Conservation (phyloP, 202 grass and related monocot species). For the Cymbopogon flexuosus region DNA sequence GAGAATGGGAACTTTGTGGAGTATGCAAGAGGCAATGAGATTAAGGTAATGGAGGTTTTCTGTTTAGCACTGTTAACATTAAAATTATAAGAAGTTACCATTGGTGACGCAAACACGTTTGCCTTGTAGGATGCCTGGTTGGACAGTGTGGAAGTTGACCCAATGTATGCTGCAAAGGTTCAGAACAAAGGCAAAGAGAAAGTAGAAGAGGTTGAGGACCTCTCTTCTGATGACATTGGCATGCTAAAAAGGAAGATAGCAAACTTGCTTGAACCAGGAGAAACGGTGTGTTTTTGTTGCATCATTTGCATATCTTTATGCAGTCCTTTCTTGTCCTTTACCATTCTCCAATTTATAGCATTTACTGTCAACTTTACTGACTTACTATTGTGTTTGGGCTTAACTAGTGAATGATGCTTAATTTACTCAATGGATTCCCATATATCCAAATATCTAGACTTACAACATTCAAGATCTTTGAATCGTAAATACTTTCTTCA, state of each 20-base stretch:
- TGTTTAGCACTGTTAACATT: not conserved
- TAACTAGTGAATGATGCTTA: not conserved
- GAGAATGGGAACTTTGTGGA: slow-evolving; percentile 86
- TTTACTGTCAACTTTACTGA: not conserved
- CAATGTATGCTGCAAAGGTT: slow-evolving; percentile 45
- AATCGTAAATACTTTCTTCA: not conserved
- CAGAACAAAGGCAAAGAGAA: slow-evolving; percentile 43
- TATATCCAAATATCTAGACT: not conserved
- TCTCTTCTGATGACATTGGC: slow-evolving; percentile 83
- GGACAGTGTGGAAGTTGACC: slow-evolving; percentile 70
- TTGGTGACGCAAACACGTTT: slow-evolving; percentile 24
- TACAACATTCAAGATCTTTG: not conserved
- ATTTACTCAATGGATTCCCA: not conserved
- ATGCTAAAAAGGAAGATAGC: slow-evolving; percentile 85
- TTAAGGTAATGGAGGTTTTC: slow-evolving; percentile 57
- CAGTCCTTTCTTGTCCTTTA: not conserved
- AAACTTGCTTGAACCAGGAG: slow-evolving; percentile 77
- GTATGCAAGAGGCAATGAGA: slow-evolving; percentile 66
- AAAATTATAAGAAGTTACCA: not conserved
- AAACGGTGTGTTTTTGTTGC: slow-evolving; percentile 55
- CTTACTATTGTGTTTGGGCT: not conserved
- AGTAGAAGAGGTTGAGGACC: slow-evolving; percentile 70
- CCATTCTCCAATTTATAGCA: not conserved
- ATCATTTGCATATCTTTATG: slow-evolving; percentile 10
- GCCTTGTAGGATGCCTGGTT: slow-evolving; percentile 85